These are phyloP conservation scores for Nannochloropsis gaditana DNA, from an alignment of 108 stramenopile genomes.

Conservation along the genomic window DNA sequence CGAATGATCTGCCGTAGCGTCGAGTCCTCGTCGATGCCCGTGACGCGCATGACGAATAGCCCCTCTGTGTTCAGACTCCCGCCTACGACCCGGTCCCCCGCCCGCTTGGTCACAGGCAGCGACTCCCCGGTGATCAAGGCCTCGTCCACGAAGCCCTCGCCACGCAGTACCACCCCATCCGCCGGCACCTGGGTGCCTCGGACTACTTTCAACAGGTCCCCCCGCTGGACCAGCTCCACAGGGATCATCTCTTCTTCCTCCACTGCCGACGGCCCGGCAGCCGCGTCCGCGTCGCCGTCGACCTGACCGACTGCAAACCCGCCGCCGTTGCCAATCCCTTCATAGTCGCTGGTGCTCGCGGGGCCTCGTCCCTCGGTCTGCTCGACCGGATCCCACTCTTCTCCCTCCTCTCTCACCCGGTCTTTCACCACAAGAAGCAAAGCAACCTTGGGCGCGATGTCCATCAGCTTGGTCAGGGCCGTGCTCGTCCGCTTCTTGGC, in stretches of 20 bases:
- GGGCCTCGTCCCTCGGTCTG: too few relatives aligned
- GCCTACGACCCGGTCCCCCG: constrained; percentile 26
- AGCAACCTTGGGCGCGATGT: constrained; percentile 25
- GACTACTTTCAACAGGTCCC: constrained; percentile 69
- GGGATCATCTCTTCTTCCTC: constrained; percentile 52
- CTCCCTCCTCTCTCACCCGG: background rate
- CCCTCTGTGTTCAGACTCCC: constrained; percentile 34
- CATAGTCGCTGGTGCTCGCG: background rate
- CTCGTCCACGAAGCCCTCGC: constrained; percentile 76
- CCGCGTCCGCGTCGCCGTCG: background rate
- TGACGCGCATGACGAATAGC: constrained; percentile 56
- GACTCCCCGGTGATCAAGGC: constrained; percentile 62
- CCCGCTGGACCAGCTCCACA: constrained; percentile 63
- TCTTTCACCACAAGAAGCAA: constrained; percentile 22
- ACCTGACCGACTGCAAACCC: background rate
- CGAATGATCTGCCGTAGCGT: constrained; percentile 74
- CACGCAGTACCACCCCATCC: constrained; percentile 78
- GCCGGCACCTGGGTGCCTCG: constrained; percentile 86
- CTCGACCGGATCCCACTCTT: background rate
- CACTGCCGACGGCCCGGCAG: background rate
- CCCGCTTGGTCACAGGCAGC: constrained; percentile 56
- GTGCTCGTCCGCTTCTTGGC: constrained; percentile 78
- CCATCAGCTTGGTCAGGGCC: constrained; percentile 73
- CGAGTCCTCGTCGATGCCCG: constrained; percentile 48
- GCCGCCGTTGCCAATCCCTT: background rate